Base-by-base conservation (phyloP, 169 alveolate species). In the Cryptosporidium sp. region DNA sequence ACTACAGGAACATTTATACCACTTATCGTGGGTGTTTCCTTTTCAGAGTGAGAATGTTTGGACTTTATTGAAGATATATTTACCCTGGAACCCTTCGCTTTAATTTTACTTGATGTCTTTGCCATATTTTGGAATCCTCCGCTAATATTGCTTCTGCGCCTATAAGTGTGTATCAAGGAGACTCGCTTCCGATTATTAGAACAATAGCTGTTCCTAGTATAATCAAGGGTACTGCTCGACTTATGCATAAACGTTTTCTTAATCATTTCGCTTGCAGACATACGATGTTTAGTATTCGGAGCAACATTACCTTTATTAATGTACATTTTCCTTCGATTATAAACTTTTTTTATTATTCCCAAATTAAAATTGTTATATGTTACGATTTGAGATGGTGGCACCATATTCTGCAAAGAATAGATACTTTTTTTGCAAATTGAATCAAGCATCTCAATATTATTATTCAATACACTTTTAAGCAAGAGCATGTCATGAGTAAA, bases 241-340 rank as follows among this genome's bases (percentile, higher is more conserved):
- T 60, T 73, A 10, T 80, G 60, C 73, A 80, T 61, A 16, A 62
- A 65, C 5, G 75, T 62, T 29, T 80, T 80, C 26, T 65, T 80
- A 26, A 80, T 80, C 51, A 80, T 80, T 48, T 65, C 80, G 9
- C 65, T 80, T 26, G 89, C 89, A 18, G 89, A 80, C 23, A 80
- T 42, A 1, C 89, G 73, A 56, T 72, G 42, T 16, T 80, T 60
- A 31, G 75, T 67, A 62, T 62, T 80, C 12, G 89, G 89, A n/a
- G 75, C 80, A 12, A 60, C 89, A 42, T 80, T 80, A 6, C 89
- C 89, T 31, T 80, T 80, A 67, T 80, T 80, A 42, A 80, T 80
- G 37, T 80, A 80, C 89, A 80, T 80, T 53, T 80, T 80, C 65
- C 68, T 73, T 56, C 86, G 44, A 73, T 73, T 73, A 53, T 56